Conservation (phyloP, 2,329 filamentous ascomycete genomes). For the Penicillium aurantiogriseum region DNA sequence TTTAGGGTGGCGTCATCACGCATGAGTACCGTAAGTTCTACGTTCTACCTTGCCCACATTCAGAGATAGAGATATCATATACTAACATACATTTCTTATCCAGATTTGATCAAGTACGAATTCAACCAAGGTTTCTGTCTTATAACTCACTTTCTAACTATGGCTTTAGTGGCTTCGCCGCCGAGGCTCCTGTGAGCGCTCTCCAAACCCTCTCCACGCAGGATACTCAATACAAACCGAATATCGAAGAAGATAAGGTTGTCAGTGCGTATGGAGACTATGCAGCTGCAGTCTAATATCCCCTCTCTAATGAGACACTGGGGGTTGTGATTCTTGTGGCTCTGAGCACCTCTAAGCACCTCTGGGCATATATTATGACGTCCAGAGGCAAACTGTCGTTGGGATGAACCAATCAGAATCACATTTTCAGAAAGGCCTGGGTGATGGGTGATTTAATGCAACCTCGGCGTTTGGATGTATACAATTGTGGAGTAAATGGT, state of each 20-base stretch:
- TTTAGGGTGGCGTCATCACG: constrained; percentile 68
- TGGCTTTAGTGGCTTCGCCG: constrained; percentile 68
- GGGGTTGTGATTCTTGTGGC: not conserved
- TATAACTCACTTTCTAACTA: constrained; percentile 1
- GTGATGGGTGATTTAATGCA: not conserved
- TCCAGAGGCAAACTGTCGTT: not conserved
- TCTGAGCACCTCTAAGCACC: not conserved
- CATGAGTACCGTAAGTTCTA: constrained; percentile 70
- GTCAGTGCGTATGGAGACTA: constrained; percentile 50
- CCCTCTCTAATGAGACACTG: not conserved
- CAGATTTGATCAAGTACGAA: constrained; percentile 46
- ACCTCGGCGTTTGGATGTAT: constrained; percentile 3
- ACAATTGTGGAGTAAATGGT: constrained; percentile 4
- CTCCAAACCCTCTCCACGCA: constrained; percentile 66
- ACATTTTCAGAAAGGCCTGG: not conserved
- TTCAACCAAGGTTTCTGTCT: not conserved
- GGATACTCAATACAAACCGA: constrained; percentile 60
- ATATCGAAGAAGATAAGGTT: constrained; percentile 74
- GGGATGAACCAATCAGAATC: not conserved
- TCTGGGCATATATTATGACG: not conserved
- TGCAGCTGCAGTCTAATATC: constrained; percentile 6
- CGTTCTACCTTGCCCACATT: constrained; percentile 28
- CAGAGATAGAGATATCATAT: not conserved
- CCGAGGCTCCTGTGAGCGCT: constrained; percentile 66
- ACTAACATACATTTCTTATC: constrained; percentile 13